A percentile compares a stretch with the other conserved stretches of the same genome.
phyloP scores from a whole-genome alignment of 495 filamentous ascomycete species.

The Trichoderma gamsii region DNA sequence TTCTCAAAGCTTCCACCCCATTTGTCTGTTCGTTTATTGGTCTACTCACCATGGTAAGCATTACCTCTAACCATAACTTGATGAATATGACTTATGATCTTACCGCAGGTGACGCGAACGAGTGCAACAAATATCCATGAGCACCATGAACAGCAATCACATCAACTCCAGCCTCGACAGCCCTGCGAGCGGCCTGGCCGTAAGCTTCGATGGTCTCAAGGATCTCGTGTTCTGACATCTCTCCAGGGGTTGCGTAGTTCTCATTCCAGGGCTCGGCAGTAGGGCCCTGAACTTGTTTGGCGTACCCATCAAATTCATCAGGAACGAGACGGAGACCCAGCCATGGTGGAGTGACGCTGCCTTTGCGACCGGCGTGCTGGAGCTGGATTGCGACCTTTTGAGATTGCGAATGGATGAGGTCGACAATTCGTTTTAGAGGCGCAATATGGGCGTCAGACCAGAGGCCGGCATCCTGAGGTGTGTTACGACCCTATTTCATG shows the following conservation, averaged over 20 bases:
- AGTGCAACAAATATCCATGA: slow-evolving; percentile 54
- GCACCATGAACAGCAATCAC: slow-evolving; percentile 53
- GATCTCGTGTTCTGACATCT: slow-evolving; percentile 47
- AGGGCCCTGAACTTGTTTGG: slow-evolving; percentile 55
- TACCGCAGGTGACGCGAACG: slow-evolving; percentile 36
- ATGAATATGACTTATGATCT: no score
- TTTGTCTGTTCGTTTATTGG: slow-evolving; percentile 56
- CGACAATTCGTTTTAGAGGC: slow-evolving; percentile 52
- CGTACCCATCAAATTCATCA: slow-evolving; percentile 57
- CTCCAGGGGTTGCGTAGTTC: slow-evolving; percentile 36
- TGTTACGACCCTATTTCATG: slow-evolving; percentile 55
- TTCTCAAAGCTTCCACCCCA: slow-evolving; percentile 65
- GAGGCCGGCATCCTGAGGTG: slow-evolving; percentile 62
- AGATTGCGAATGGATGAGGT: slow-evolving; percentile 64
- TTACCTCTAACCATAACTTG: no score
- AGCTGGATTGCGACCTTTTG: slow-evolving; percentile 71
- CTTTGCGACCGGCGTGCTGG: slow-evolving; percentile 73
- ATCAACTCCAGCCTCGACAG: slow-evolving; percentile 48
- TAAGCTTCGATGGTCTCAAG: slow-evolving; percentile 41
- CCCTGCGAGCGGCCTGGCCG: slow-evolving; percentile 41
- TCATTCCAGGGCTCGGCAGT: slow-evolving; percentile 34
- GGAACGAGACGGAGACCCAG: slow-evolving; percentile 33
- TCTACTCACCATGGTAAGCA: slow-evolving; percentile 6
- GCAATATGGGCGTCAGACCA: slow-evolving; percentile 71
- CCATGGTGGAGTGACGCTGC: slow-evolving; percentile 63